Percentiles rank a stretch among this genome's conserved stretches.
Conservation (phyloP, 1,284 basidiomycete genomes). For the Trametes polyzona region DNA sequence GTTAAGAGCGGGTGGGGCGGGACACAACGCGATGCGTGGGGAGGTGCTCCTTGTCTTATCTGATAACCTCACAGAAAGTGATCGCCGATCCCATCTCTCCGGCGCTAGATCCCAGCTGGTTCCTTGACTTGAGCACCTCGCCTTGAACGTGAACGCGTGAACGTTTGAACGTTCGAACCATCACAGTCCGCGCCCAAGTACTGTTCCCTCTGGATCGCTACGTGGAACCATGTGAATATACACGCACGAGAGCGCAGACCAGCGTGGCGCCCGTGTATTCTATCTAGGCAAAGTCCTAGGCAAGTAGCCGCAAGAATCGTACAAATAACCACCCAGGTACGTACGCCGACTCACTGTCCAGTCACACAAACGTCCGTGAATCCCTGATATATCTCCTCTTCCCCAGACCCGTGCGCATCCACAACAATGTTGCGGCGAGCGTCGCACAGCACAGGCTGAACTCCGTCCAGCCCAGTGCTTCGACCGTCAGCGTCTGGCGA, state of each 20-base stretch:
- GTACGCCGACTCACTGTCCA: background rate
- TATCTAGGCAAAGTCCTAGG: no score
- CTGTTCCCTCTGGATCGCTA: no score
- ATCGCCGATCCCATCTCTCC: conserved; percentile 4
- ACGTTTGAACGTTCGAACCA: no score
- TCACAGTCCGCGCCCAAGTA: no score
- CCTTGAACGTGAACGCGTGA: no score
- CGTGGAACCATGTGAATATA: no score
- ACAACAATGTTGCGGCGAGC: conserved; percentile 59
- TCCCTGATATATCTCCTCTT: conserved; percentile 50
- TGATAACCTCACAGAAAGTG: conserved; percentile 13
- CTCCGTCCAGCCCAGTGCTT: conserved; percentile 75
- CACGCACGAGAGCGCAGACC: no score
- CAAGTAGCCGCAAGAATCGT: background rate
- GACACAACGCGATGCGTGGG: background rate
- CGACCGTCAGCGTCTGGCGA: conserved; percentile 69
- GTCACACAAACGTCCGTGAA: conserved; percentile 45
- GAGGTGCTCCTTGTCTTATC: conserved; percentile 18
- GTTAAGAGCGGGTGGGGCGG: conserved; percentile 9
- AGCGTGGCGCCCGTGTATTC: no score
- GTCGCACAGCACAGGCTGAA: conserved; percentile 69
- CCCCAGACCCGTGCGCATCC: conserved; percentile 50
- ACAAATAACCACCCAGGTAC: background rate
- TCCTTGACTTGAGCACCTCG: background rate
- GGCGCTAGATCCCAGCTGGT: background rate